phyloP scores from a whole-genome alignment of 495 filamentous ascomycete species.

The Terfezia claveryi region DNA sequence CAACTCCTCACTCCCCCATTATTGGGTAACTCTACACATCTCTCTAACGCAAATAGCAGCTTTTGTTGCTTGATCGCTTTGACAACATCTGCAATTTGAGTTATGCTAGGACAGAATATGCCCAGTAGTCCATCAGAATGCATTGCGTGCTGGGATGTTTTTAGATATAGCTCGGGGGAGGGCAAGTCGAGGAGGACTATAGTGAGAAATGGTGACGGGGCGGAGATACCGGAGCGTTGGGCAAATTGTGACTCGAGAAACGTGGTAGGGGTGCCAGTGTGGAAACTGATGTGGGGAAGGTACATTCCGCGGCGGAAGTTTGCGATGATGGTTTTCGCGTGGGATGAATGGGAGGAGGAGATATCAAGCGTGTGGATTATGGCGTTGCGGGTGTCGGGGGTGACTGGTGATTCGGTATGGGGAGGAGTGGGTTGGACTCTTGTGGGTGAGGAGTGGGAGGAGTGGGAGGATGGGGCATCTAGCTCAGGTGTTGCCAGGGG shows the following conservation, averaged over 20 bases:
- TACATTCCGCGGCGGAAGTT: constrained; percentile 53
- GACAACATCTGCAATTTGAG: constrained; percentile 45
- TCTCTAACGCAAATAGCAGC: not conserved
- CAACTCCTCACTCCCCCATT: not conserved
- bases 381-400: constrained; percentile 29
- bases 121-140: constrained; percentile 37
- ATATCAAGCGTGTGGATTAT: constrained; percentile 51
- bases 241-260: constrained; percentile 35
- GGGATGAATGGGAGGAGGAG: constrained; percentile 31
- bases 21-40: not conserved
- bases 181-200: constrained; percentile 54
- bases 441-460: too few relatives aligned
- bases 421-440: not conserved
- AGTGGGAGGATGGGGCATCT: too few relatives aligned
- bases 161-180: constrained; percentile 33
- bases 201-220: constrained; percentile 33
- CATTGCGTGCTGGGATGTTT: constrained; percentile 33
- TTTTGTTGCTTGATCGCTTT: constrained; percentile 23
- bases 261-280: constrained; percentile 39
- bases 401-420: constrained; percentile 13
- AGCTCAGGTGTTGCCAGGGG: not conserved
- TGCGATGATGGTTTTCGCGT: constrained; percentile 36
- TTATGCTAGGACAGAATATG: constrained; percentile 55
- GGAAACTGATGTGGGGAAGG: constrained; percentile 41
- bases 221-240: constrained; percentile 8